Percentiles rank a stretch among this genome's conserved stretches.
Conservation (phyloP, 495 filamentous ascomycete genomes). For the Rusavskia elegans region DNA sequence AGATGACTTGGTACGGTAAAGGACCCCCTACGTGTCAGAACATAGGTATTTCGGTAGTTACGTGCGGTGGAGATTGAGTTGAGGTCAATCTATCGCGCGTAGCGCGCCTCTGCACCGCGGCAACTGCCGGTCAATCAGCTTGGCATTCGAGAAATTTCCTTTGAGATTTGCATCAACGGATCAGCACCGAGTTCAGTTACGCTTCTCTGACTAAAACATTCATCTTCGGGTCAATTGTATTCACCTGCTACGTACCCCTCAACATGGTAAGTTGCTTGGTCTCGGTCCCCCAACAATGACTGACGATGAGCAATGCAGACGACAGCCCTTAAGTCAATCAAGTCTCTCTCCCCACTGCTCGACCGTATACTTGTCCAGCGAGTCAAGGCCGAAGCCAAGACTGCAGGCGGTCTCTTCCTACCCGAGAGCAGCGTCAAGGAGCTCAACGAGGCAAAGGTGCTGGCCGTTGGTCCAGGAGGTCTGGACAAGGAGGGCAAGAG, state of each 20-base stretch:
- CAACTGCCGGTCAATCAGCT: not conserved
- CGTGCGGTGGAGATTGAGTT: too few relatives aligned
- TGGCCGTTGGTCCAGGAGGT: slow-evolving; percentile 83
- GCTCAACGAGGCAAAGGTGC: slow-evolving; percentile 88
- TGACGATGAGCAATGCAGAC: slow-evolving; percentile 3
- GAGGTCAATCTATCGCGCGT: not conserved
- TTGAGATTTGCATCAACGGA: not conserved
- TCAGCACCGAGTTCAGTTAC: too few relatives aligned
- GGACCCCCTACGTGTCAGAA: too few relatives aligned
- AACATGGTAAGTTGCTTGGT: slow-evolving; percentile 3
- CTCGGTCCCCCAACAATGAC: not conserved
- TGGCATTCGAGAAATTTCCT: slow-evolving; percentile 15
- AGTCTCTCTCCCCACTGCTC: slow-evolving; percentile 85
- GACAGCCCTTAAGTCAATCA: slow-evolving; percentile 77
- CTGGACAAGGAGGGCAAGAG: slow-evolving; percentile 79
- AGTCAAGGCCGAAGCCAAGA: slow-evolving; percentile 93
- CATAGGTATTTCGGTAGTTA: too few relatives aligned
- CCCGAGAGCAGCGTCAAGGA: slow-evolving; percentile 96
- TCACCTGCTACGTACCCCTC: not conserved
- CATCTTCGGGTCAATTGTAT: too few relatives aligned
- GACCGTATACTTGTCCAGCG: slow-evolving; percentile 98
- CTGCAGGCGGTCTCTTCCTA: slow-evolving; percentile 89
- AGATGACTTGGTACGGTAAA: too few relatives aligned
- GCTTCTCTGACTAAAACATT: too few relatives aligned
- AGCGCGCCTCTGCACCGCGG: not conserved